Evolutionary conservation across 1,284 basidiomycete genomes (phyloP), one percentile per base, ranked within the genome.

Genomic region (Fomitopsis betulina): DNA sequence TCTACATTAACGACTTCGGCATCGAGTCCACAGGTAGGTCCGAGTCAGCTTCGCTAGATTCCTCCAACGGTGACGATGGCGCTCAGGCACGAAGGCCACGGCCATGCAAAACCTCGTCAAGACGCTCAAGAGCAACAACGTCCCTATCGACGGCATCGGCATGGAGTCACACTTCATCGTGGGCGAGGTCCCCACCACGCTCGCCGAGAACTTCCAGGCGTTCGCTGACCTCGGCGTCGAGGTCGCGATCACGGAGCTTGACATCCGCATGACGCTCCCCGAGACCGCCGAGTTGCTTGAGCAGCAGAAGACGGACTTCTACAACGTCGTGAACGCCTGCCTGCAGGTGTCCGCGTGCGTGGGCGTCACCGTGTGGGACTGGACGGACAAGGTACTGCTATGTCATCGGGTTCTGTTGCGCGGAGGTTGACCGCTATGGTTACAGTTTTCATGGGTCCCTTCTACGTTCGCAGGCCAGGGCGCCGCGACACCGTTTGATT

Each of bases 1-100:
- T 70, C 7, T 69, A 67, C 62, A 81, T 84, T 71, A 85, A 85
- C 64, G 83, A 85, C 63, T 86, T 81, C 73, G 84, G 70, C 62
- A 67, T 69, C 55, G 70, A 72, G 52, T 63, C 60, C 39, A 53
- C 53, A 49, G 66, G 66, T 66, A 54, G 15, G 35, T 9, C 35
- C 27, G 27, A 30, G 35, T 25, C 17, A 9, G 12, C 17, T 13
- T 7, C 6, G 23, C 42, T 25, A 8, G 17, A 33, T 9, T 17
- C 32, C 7, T 17, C 5, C 30, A 5, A 15, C 17, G 19, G 10
- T 21, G 23, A 25, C 17, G 33, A 21, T 8, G 15, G 19, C 30
- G 19, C 30, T 0, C n/a, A 64, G 72, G 77, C 38, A 68, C 71
- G 30, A 82, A 83, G 67, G 70, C 75, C 15, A 78, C 74, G 21